A percentile compares a stretch with the other conserved stretches of the same genome.
phyloP scores from a whole-genome alignment of 768 basidiomycete genomes.

The Tricholoma saponaceum region DNA sequence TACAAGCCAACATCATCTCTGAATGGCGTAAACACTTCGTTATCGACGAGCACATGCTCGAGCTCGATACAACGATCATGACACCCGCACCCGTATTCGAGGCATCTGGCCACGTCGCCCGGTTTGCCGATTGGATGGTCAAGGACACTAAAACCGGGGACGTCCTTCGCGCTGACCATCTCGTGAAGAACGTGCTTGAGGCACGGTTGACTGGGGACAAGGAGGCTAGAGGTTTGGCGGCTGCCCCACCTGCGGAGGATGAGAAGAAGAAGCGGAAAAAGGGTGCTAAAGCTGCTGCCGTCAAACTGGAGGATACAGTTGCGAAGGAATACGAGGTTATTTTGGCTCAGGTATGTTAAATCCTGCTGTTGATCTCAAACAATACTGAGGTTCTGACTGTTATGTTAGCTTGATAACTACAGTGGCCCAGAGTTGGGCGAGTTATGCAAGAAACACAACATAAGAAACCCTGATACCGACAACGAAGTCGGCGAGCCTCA shows the following conservation, averaged over 20 bases:
- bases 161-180: slow-evolving; percentile 93
- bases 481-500: slow-evolving; percentile 93
- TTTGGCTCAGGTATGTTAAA: slow-evolving; percentile 75
- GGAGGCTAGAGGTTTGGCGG: slow-evolving; percentile 78
- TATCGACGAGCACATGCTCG: slow-evolving; percentile 97
- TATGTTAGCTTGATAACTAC: slow-evolving; percentile 85
- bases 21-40: slow-evolving; percentile 99
- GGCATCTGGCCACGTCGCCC: slow-evolving; percentile 94
- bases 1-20: slow-evolving; percentile 94
- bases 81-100: slow-evolving; percentile 94
- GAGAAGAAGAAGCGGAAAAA: slow-evolving; percentile 81
- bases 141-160: slow-evolving; percentile 95
- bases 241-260: slow-evolving; percentile 51
- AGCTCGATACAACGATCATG: slow-evolving; percentile 98
- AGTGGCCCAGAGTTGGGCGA: slow-evolving; percentile 85
- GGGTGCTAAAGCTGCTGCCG: slow-evolving; percentile 59
- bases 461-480: slow-evolving; percentile 87
- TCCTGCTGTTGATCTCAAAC: background rate
- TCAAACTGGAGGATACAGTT: slow-evolving; percentile 69
- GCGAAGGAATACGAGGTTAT: slow-evolving; percentile 77
- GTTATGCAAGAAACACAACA: slow-evolving; percentile 73
- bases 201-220: slow-evolving; percentile 86
- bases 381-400: background rate
- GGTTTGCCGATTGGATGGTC: slow-evolving; percentile 99
- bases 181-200: slow-evolving; percentile 90